A percentile compares a stretch with the other conserved stretches of the same genome.
Conservation (phyloP, 2,329 filamentous ascomycete genomes). For the Fusarium virguliforme region DNA sequence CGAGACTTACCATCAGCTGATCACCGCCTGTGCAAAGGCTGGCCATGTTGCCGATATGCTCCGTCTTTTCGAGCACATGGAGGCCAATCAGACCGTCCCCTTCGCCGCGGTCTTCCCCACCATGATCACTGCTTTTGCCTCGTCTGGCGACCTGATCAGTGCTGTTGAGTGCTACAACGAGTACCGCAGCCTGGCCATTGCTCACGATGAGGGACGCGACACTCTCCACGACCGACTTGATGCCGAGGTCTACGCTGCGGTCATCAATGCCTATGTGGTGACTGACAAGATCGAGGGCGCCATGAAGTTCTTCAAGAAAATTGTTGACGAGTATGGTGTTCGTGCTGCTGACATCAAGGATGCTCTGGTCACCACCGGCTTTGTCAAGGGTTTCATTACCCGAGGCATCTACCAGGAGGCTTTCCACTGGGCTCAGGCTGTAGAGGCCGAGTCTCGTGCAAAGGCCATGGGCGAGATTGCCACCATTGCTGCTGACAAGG, state of each 20-base stretch:
- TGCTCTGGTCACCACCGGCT: constrained; percentile 79
- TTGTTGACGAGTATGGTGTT: constrained; percentile 75
- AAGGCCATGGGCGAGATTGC: constrained; percentile 82
- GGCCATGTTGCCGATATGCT: constrained; percentile 92
- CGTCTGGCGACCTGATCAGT: constrained; percentile 84
- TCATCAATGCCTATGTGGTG: constrained; percentile 90
- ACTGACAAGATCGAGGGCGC: constrained; percentile 87
- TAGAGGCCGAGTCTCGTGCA: constrained; percentile 72
- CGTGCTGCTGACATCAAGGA: constrained; percentile 77
- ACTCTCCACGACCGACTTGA: constrained; percentile 82
- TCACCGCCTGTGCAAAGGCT: constrained; percentile 87
- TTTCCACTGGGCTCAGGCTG: constrained; percentile 78
- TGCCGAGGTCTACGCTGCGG: constrained; percentile 88
- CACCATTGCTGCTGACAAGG: constrained; percentile 83
- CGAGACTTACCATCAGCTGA: constrained; percentile 87
- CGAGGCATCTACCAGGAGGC: constrained; percentile 81
- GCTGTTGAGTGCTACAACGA: constrained; percentile 97
- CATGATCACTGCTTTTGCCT: constrained; percentile 96
- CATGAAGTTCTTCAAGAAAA: constrained; percentile 86
- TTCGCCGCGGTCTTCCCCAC: constrained; percentile 87
- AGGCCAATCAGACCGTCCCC: constrained; percentile 80
- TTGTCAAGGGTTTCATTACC: constrained; percentile 84
- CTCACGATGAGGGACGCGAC: constrained; percentile 81
- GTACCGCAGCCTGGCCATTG: constrained; percentile 90
- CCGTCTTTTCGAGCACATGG: constrained; percentile 92